Evolutionary conservation across 106 monocot species (phyloP), one percentile per base, ranked within the genome.

Genomic region (Allium sativum): DNA sequence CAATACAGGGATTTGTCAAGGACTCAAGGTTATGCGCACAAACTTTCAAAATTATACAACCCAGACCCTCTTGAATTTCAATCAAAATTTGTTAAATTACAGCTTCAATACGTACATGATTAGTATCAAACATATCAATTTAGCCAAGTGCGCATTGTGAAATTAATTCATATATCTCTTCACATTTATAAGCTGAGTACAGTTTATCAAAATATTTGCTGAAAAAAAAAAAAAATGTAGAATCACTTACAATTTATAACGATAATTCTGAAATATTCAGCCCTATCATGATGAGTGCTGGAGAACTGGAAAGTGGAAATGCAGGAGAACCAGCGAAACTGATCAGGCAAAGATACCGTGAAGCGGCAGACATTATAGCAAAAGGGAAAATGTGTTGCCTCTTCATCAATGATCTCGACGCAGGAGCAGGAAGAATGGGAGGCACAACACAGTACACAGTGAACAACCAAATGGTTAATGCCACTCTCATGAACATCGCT

Each of bases 391-490:
- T 96, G 96, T 90, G 90, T 61, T 67, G 64, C 52, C 79, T 96
- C 58, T 96, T 96, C 91, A 96, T 96, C 80, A 96, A 96, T 54
- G 96, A 96, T 76, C 96, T 96, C 18, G 96, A 96, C 12, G 96
- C 96, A 1, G 96, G 96, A 45, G 96, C 91, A 0, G 96, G 96
- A 40, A 68, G 96, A 16, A 79, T 96, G 81, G 96, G 96, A 1
- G 84, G 91, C 62, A 96, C 96, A 58, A 96, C 96, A 14, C 96
- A 96, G 55, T 91, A 96, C 80, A 96, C 96, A 0, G 96, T 96
- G 22, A 96, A 96, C 84, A 96, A 96, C 73, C 96, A 96, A 81
- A 96, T 96, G 96, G 96, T 91, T 65, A 96, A 96, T 50, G 96
- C 96, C 14, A 96, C 96, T 13, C 90, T 96, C 18, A 96, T 96